Conservation (phyloP, 2,329 filamentous ascomycete species). For the Phyllosticta citriasiana region DNA sequence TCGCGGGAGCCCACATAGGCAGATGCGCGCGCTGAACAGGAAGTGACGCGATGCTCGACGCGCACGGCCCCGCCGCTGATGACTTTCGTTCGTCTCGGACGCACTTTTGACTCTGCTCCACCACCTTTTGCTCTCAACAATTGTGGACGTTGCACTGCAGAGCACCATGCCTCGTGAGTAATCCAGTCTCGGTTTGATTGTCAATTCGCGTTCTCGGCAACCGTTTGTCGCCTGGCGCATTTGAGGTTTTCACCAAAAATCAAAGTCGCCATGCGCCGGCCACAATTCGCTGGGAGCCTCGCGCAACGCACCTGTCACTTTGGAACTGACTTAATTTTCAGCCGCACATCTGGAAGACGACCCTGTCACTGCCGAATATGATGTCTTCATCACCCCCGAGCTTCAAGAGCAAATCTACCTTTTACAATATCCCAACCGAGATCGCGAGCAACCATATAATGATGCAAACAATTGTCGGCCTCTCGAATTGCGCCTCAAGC, state of each 20-base stretch:
- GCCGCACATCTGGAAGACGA: conserved; percentile 25
- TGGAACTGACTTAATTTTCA: neutral
- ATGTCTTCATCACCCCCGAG: conserved; percentile 75
- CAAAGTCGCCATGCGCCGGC: neutral
- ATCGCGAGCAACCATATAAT: conserved; percentile 53
- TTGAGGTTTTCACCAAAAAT: neutral
- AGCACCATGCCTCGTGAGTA: conserved; percentile 21
- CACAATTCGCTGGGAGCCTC: too few relatives aligned
- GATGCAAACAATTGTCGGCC: conserved; percentile 48
- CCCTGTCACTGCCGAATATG: conserved; percentile 51
- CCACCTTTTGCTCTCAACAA: neutral
- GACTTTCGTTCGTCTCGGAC: neutral
- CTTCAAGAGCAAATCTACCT: conserved; percentile 53
- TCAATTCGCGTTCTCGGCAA: too few relatives aligned
- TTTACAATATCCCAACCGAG: conserved; percentile 80
- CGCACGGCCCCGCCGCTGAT: neutral
- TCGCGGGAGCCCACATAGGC: neutral
- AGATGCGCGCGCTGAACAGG: neutral
- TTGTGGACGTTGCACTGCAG: neutral
- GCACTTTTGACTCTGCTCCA: neutral
- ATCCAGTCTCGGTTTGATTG: neutral
- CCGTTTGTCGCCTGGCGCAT: neutral
- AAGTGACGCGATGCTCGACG: neutral
- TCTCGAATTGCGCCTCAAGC: conserved; percentile 71
- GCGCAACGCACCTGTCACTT: too few relatives aligned